Evolutionary conservation across 202 grass and related monocot species (phyloP).

Genomic region (Miscanthus sacchariflorus): DNA sequence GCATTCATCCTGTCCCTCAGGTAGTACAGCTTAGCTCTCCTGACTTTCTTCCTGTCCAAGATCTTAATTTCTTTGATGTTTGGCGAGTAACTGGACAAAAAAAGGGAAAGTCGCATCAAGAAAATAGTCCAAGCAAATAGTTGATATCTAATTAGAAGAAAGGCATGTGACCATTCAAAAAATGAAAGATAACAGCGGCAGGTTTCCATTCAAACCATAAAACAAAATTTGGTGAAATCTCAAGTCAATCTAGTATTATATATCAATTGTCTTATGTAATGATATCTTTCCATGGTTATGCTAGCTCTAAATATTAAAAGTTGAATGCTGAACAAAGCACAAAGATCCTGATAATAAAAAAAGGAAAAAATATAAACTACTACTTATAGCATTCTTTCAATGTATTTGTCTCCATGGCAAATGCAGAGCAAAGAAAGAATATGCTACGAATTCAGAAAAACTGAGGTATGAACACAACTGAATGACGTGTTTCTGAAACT

Average conservation of each 20-base stretch:
- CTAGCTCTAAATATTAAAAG: background rate
- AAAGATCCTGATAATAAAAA: background rate
- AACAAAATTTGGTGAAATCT: background rate
- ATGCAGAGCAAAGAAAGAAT: background rate
- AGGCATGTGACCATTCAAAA: background rate
- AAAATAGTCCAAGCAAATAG: constrained; percentile 1
- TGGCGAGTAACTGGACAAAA: constrained; percentile 68
- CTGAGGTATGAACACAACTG: background rate
- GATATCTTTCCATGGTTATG: background rate
- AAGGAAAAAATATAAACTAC: background rate
- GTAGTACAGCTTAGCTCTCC: constrained; percentile 94
- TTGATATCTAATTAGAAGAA: background rate
- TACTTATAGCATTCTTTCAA: background rate
- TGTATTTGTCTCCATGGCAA: background rate
- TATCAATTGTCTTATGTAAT: background rate
- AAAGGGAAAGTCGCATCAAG: constrained; percentile 21
- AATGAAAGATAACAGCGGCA: background rate
- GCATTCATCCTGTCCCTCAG: constrained; percentile 94
- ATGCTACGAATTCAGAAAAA: background rate
- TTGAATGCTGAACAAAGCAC: background rate
- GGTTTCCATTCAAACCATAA: background rate
- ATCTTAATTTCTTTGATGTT: constrained; percentile 97
- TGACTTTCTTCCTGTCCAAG: constrained; percentile 86
- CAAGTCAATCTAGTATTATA: background rate
- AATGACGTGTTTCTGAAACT: constrained; percentile 8